These are phyloP conservation scores for Hanseniaspora vineae DNA, from an alignment of 805 yeast species.

Conservation along the genomic window DNA sequence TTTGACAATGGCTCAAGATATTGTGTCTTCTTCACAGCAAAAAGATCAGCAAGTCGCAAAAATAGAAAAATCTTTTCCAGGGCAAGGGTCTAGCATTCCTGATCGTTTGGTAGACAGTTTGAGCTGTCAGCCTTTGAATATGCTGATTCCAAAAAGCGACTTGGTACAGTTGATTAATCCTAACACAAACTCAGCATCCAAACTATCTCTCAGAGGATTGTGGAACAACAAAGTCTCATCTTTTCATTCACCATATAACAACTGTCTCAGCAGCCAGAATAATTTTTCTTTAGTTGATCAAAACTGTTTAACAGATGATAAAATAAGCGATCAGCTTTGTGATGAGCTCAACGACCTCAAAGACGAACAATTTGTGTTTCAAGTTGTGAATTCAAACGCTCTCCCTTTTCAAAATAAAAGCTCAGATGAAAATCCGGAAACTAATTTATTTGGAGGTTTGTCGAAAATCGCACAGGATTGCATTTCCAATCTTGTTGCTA, in stretches of 20 bases:
- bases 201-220: neutral
- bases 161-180: conserved; percentile 10
- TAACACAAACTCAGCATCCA: neutral
- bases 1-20: too few relatives aligned
- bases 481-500: neutral
- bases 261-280: too few relatives aligned
- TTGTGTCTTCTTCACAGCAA: conserved; percentile 7
- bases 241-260: neutral
- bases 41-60: conserved; percentile 10
- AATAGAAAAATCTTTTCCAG: conserved; percentile 11
- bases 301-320: too few relatives aligned
- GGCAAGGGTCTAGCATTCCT: conserved; percentile 17
- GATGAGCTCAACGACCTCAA: too few relatives aligned
- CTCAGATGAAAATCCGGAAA: neutral
- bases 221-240: neutral
- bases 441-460: neutral
- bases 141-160: conserved; percentile 19
- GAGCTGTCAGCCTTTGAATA: conserved; percentile 15
- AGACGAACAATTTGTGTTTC: too few relatives aligned
- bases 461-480: neutral
- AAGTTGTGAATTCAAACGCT: too few relatives aligned
- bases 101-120: conserved; percentile 17
- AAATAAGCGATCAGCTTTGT: too few relatives aligned
- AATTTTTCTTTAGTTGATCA: too few relatives aligned
- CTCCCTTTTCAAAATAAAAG: too few relatives aligned